Evolutionary conservation across 208 protist genomes (phyloP), one percentile per base, ranked within the genome.

Genomic region (Polymyxa betae): DNA sequence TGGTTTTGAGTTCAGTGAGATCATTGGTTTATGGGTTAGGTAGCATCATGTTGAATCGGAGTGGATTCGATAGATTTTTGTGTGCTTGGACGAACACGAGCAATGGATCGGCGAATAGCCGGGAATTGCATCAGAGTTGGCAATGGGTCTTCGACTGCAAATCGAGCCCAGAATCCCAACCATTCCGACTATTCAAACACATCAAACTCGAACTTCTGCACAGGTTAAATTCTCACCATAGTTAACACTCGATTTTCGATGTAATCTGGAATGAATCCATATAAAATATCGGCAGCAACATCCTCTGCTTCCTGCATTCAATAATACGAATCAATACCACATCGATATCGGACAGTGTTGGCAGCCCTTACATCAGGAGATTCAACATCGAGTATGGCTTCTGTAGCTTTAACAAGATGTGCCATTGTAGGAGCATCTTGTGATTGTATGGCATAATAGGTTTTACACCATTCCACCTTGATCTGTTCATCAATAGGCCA

Each of bases 231-330:
- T 60, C 24, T 82, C 35, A 82, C 72, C 72, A 82, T 82, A 20
- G 72, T 82, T 16, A 82, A n/a, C 5, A 82, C 72, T 5, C 72
- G 72, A 43, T 82, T 82, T 43, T 82, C 72, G 10, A 43, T 35
- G n/a, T 82, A 82, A 43, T 82, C 72, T 5, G 72, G 72, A 43
- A 82, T 82, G n/a, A 82, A 82, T n/a, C 16, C 72, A n/a, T 82
- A 82, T 35, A 82, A n/a, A 82, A 82, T 82, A 35, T 82, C 72
- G 5, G 5, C 72, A 43, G 35, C 72, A 35, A 82, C 35, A 12
- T 82, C 72, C n/a, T 82, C 72, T 12, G 72, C 72, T 82, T 82
- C 72, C 72, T 82, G 35, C n/a, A 5, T 5, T 29, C 49, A 60
- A 29, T 24, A 24, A 29, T 24, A 24, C 24, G 49, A 29, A 24